Conservation (phyloP, 129 eudicot species). For the Escallonia rubra region DNA sequence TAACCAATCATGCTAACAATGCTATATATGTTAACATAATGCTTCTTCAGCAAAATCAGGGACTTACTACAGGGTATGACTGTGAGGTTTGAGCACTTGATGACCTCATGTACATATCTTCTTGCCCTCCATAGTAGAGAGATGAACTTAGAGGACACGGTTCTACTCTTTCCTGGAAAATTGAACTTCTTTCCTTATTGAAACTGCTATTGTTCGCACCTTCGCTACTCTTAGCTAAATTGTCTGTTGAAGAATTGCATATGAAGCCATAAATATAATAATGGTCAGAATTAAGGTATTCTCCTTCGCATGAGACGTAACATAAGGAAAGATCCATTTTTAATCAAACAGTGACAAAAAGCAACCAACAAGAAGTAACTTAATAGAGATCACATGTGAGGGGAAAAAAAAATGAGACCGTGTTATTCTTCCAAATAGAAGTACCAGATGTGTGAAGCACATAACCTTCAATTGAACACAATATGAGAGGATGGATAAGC, state of each 20-base stretch:
- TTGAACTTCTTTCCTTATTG: slow-evolving; percentile 38
- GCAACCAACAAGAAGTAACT: too few species aligned
- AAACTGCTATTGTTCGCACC: slow-evolving; percentile 22
- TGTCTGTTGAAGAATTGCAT: slow-evolving; percentile 21
- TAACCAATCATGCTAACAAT: background rate
- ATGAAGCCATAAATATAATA: background rate
- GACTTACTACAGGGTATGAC: slow-evolving; percentile 31
- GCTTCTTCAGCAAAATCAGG: background rate
- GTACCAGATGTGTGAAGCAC: background rate
- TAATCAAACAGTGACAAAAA: too few species aligned
- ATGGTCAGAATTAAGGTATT: background rate
- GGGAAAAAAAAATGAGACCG: background rate
- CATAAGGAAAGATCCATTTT: too few species aligned
- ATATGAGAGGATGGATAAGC: too few species aligned
- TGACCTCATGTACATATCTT: slow-evolving; percentile 53
- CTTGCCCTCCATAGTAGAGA: slow-evolving; percentile 62
- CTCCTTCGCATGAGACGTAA: background rate
- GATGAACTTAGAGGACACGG: slow-evolving; percentile 62
- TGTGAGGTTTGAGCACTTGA: slow-evolving; percentile 35
- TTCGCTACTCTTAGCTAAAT: slow-evolving; percentile 23
- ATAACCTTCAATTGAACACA: too few species aligned
- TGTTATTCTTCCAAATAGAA: background rate
- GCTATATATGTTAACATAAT: background rate
- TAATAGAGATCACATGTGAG: too few species aligned
- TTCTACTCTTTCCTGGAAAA: slow-evolving; percentile 40